Percentiles rank a stretch among this genome's conserved stretches.
These are phyloP conservation scores for Heliamphora exappendiculata DNA, from an alignment of 148 eudicot species.

Conservation along the genomic window DNA sequence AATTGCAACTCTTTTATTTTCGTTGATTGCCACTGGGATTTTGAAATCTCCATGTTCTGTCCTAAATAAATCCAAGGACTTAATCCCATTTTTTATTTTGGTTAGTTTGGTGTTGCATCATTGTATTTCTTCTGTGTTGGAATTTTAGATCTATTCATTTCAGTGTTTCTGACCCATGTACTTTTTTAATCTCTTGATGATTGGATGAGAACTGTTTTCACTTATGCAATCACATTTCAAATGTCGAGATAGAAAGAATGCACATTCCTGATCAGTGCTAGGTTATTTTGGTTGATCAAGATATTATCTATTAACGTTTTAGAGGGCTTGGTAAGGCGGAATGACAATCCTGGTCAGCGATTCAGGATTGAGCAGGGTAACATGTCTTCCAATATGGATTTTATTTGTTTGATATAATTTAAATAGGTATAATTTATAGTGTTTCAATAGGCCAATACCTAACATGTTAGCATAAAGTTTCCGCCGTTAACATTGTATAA, in stretches of 20 bases:
- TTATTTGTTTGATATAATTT: not conserved
- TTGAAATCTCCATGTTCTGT: slow-evolving; percentile 7
- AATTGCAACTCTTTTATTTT: not conserved
- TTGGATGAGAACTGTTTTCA: not conserved
- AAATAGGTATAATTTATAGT: not conserved
- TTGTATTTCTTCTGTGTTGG: not conserved
- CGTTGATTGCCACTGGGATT: not conserved
- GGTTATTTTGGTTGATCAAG: not conserved
- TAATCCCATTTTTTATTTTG: not conserved
- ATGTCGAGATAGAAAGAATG: not conserved
- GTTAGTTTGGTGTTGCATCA: not conserved
- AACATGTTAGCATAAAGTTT: not conserved
- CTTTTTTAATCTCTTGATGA: not conserved
- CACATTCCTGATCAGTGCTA: not conserved
- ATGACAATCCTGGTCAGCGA: not conserved
- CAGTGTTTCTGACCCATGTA: not conserved
- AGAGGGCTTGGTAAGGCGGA: not conserved
- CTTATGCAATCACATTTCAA: not conserved
- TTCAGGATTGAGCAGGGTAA: not conserved
- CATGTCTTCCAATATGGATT: not conserved
- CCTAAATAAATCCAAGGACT: not conserved
- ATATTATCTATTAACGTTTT: not conserved
- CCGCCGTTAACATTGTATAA: not conserved
- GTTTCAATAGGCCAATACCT: not conserved
- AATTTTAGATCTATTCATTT: not conserved